phyloP scores from a whole-genome alignment of 805 yeast genomes.

The Schwanniomyces yamadae region DNA sequence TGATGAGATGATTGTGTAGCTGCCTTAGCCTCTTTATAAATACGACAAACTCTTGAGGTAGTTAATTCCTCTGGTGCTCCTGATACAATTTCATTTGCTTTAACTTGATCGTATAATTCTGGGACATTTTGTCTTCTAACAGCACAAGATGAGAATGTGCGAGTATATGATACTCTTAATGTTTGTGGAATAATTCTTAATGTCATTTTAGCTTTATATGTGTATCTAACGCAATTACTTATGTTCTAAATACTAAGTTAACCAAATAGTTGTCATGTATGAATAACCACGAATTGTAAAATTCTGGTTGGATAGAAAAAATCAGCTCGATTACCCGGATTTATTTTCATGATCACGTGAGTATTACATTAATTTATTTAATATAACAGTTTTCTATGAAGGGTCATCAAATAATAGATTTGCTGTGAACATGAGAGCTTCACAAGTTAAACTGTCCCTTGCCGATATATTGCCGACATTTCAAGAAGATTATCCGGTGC shows the following conservation, averaged over 20 bases:
- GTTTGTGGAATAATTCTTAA: conserved; percentile 21
- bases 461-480: conserved; percentile 52
- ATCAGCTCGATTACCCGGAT: conserved; percentile 17
- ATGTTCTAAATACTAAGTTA: too few relatives aligned
- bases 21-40: conserved; percentile 71
- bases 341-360: background rate
- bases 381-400: background rate
- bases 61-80: conserved; percentile 75
- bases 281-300: conserved; percentile 9
- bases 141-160: conserved; percentile 23
- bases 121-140: conserved; percentile 21
- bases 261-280: background rate
- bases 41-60: conserved; percentile 67
- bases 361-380: background rate
- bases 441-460: conserved; percentile 32
- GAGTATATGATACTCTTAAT: conserved; percentile 14
- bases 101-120: conserved; percentile 21
- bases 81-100: conserved; percentile 58
- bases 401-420: background rate
- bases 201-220: conserved; percentile 16
- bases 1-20: conserved; percentile 77
- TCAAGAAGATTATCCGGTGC: conserved; percentile 43
- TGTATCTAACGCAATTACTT: background rate
- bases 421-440: conserved; percentile 10
- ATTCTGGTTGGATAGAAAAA: conserved; percentile 27